Conservation (phyloP, 306 rosid species). For the Herpetospermum pedunculosum region DNA sequence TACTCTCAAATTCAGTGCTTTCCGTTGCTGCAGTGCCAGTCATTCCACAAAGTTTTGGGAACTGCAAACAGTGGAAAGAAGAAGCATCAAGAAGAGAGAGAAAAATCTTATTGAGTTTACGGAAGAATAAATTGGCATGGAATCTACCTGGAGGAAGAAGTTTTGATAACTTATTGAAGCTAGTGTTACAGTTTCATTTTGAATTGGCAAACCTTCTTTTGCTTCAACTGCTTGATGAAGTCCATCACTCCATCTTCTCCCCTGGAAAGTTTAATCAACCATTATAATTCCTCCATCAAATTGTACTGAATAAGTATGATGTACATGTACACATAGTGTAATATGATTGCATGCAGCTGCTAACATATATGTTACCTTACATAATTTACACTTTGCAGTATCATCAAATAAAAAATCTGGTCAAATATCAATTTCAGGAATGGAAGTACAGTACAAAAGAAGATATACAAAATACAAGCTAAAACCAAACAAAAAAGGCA, state of each 20-base stretch:
- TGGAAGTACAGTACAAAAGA: not conserved
- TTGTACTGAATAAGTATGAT: not conserved
- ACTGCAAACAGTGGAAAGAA: slow-evolving; percentile 38
- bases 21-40: slow-evolving; percentile 99
- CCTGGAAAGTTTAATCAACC: slow-evolving; percentile 25
- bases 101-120: not conserved
- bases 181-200: slow-evolving; percentile 90
- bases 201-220: slow-evolving; percentile 90
- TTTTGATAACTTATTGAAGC: slow-evolving; percentile 98
- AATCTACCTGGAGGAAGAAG: slow-evolving; percentile 90
- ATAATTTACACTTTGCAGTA: not conserved
- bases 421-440: not conserved
- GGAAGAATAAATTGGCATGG: slow-evolving; percentile 1
- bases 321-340: not conserved
- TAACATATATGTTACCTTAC: not conserved
- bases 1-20: slow-evolving; percentile 94
- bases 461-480: not conserved
- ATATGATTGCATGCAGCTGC: not conserved
- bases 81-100: slow-evolving; percentile 8
- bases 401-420: not conserved
- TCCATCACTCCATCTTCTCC: slow-evolving; percentile 99
- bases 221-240: slow-evolving; percentile 99
- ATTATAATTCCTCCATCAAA: not conserved
- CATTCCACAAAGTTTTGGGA: slow-evolving; percentile 98
- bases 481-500: not conserved